Evolutionary conservation across 768 basidiomycete genomes (phyloP), one percentile per base, ranked within the genome.

Genomic region (Cystobasidiopsis lactophilus): DNA sequence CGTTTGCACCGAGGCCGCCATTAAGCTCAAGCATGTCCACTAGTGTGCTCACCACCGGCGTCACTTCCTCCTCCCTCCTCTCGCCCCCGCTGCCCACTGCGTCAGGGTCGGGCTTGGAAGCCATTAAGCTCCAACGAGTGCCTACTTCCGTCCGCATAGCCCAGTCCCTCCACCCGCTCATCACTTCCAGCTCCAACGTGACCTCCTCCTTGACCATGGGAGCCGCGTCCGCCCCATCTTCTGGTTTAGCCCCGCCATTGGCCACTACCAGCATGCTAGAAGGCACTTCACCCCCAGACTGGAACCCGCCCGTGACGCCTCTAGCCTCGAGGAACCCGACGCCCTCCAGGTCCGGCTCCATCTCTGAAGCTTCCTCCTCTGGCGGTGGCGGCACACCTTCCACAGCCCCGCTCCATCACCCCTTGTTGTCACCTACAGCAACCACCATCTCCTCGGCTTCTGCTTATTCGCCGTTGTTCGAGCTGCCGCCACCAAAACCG

Each of bases 111-210:
- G 52, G 16, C 19, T 21, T 39, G 23, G 53, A 45, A 18, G 47
- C 37, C 23, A 67, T 70, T 40, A 63, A 67, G n/a, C 61, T 71
- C 5, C 69, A 69, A 40, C 59, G 68, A 9, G 69, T 71, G 0
- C 70, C 70, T 0, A 69, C 69, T 1, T 64, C 66, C 19, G 70
- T 71, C 0, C 58, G 68, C 21, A 61, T 69, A 31, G 70, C 70
- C 1, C 59, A 66, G n/a, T 69, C 69, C 24, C 55, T 71, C n/a
- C 63, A 69, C 47, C 64, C 56, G 16, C 14, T 55, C 18, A 44
- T 40, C 21, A 29, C 51, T 26, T 41, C 51, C 10, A 39, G 33
- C 19, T 16, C 35, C 33, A 19, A 49, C 48, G 47, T 35, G 53
- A 44, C 45, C 35, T n/a, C 35, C 21, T 7, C 47, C 53, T n/a